These are phyloP conservation scores for Boechera stricta DNA, from an alignment of 345 rosid genomes.

Conservation along the genomic window DNA sequence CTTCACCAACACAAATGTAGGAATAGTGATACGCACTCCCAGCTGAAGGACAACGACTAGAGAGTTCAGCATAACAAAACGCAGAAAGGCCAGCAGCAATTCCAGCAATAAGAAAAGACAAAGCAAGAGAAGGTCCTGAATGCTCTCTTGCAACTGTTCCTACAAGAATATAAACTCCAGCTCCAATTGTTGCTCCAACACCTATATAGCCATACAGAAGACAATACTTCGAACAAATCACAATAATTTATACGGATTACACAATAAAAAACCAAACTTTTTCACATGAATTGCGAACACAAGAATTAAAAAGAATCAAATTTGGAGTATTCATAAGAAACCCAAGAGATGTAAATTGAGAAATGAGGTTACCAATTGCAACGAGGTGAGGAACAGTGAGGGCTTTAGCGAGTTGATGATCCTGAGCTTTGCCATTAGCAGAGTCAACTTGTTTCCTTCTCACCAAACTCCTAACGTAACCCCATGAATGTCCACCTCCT, in stretches of 20 bases:
- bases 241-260: not conserved
- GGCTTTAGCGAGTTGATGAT: slow-evolving; percentile 70
- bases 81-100: slow-evolving; percentile 95
- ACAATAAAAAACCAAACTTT: not conserved
- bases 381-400: slow-evolving; percentile 74
- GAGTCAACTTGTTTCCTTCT: slow-evolving; percentile 92
- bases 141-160: slow-evolving; percentile 99
- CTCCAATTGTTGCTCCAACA: slow-evolving; percentile 97
- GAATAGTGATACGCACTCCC: slow-evolving; percentile 99
- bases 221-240: no score
- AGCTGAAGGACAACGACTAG: slow-evolving; percentile 98
- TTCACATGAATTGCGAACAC: not conserved
- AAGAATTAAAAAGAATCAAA: not conserved
- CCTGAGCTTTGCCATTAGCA: slow-evolving; percentile 42
- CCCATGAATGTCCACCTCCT: slow-evolving; percentile 58
- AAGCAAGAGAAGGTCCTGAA: slow-evolving; percentile 89
- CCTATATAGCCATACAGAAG: slow-evolving; percentile 49
- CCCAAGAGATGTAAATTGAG: not conserved
- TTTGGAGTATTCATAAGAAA: not conserved
- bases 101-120: slow-evolving; percentile 93
- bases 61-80: slow-evolving; percentile 95
- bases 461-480: slow-evolving; percentile 55
- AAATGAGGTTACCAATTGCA: slow-evolving; percentile 65
- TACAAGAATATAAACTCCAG: slow-evolving; percentile 96
- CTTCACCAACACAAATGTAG: slow-evolving; percentile 96